A percentile compares a stretch with the other conserved stretches of the same genome.
These are phyloP conservation scores for Closterium sp. DNA, from an alignment of 139 green algal species.

Conservation along the genomic window DNA sequence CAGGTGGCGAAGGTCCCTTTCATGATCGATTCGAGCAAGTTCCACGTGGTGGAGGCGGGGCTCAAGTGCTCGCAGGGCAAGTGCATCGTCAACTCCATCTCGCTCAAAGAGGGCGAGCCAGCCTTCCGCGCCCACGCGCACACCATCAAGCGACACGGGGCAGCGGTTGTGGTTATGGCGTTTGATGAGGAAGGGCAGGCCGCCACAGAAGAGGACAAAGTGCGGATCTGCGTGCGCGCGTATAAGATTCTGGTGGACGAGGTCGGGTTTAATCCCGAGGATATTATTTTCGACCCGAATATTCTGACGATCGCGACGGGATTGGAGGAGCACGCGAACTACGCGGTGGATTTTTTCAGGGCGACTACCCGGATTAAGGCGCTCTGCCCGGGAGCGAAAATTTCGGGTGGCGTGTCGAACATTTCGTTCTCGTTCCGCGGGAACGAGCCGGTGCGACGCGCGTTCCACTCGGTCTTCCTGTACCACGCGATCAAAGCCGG, in stretches of 20 bases:
- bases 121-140: constrained; percentile 79
- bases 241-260: constrained; percentile 94
- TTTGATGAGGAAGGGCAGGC: constrained; percentile 94
- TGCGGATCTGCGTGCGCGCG: constrained; percentile 89
- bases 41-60: constrained; percentile 94
- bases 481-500: constrained; percentile 89
- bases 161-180: constrained; percentile 96
- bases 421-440: constrained; percentile 98
- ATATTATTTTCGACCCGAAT: constrained; percentile 99
- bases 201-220: constrained; percentile 73
- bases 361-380: constrained; percentile 92
- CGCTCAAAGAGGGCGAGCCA: constrained; percentile 95
- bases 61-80: constrained; percentile 96
- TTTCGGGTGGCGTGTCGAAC: constrained; percentile 96
- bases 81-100: constrained; percentile 98
- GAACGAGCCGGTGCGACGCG: constrained; percentile 91
- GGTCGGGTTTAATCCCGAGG: constrained; percentile 90
- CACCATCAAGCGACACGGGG: constrained; percentile 83
- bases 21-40: constrained; percentile 99
- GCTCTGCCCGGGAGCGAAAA: constrained; percentile 89
- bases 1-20: constrained; percentile 81
- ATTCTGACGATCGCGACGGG: constrained; percentile 97
- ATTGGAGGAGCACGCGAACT: constrained; percentile 98
- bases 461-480: constrained; percentile 93
- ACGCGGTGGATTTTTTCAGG: constrained; percentile 96